phyloP scores from a whole-genome alignment of 352 stramenopile species.

The Phytophthora quininea region DNA sequence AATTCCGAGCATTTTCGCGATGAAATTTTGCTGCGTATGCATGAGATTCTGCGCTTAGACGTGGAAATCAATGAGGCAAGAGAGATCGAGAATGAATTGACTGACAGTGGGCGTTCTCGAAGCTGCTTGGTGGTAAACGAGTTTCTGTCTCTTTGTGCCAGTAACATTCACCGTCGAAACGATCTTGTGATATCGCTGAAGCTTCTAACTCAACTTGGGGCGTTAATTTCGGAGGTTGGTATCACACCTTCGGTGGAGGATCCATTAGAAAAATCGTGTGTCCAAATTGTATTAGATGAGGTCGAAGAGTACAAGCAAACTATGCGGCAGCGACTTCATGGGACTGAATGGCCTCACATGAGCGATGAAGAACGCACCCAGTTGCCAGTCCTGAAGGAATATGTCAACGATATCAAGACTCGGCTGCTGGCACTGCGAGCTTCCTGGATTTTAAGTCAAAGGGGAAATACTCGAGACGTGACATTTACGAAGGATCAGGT shows the following conservation, averaged over 20 bases:
- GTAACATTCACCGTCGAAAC: constrained; percentile 28
- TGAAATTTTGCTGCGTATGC: constrained; percentile 41
- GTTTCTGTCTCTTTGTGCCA: constrained; percentile 31
- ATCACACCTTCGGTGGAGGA: constrained; percentile 1
- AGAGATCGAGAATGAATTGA: constrained; percentile 6
- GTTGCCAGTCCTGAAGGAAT: constrained; percentile 21
- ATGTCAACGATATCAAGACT: constrained; percentile 45
- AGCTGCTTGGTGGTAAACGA: constrained; percentile 20
- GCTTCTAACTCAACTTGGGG: constrained; percentile 41
- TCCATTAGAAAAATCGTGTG: constrained; percentile 4
- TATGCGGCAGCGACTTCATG: constrained; percentile 8
- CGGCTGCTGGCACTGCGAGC: constrained; percentile 65
- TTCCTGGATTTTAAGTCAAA: constrained; percentile 53
- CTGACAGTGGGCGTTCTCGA: not conserved
- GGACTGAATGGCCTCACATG: constrained; percentile 10
- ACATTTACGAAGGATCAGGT: constrained; percentile 29
- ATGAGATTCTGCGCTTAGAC: constrained; percentile 40
- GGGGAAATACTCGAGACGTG: not conserved
- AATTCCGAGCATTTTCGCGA: constrained; percentile 33
- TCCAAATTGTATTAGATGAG: constrained; percentile 32
- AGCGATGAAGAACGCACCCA: constrained; percentile 11
- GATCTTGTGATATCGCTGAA: constrained; percentile 36
- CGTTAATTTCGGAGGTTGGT: constrained; percentile 30
- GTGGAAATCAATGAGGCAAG: constrained; percentile 6
- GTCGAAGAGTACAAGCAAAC: constrained; percentile 32